Evolutionary conservation across 2,329 filamentous ascomycete species (phyloP).

Genomic region (Penicillium sp.): DNA sequence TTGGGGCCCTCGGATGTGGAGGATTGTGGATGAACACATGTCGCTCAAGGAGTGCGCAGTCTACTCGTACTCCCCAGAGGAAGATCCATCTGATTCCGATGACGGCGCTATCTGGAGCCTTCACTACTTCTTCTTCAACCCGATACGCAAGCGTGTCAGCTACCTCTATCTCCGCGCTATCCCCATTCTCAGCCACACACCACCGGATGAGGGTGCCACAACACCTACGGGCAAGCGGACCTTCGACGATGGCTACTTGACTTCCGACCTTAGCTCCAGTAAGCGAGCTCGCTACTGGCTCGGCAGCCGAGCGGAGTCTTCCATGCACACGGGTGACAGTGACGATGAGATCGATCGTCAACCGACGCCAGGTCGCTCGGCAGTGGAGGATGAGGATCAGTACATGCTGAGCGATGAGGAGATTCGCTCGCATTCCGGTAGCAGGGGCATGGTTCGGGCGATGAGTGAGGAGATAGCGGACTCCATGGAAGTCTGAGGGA

Average conservation of each 20-base stretch:
- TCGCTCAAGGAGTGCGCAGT: conserved; percentile 80
- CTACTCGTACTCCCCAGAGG: conserved; percentile 84
- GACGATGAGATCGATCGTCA: conserved; percentile 44
- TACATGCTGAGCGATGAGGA: conserved; percentile 49
- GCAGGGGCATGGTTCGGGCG: conserved; percentile 48
- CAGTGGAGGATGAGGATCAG: conserved; percentile 43
- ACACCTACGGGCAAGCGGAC: conserved; percentile 47
- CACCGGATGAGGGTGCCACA: conserved; percentile 51
- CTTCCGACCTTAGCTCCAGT: conserved; percentile 58
- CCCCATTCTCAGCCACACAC: conserved; percentile 64
- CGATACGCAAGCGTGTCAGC: conserved; percentile 82
- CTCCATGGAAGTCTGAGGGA: conserved; percentile 51
- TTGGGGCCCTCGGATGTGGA: conserved; percentile 92
- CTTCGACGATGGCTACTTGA: conserved; percentile 50
- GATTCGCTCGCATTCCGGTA: conserved; percentile 35
- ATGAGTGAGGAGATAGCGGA: conserved; percentile 56
- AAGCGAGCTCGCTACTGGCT: conserved; percentile 91
- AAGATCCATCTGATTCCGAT: conserved; percentile 89
- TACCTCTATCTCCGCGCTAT: conserved; percentile 93
- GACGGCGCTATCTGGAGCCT: conserved; percentile 92
- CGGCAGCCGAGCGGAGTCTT: conserved; percentile 58
- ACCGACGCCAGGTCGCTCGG: conserved; percentile 23
- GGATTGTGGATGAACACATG: conserved; percentile 92
- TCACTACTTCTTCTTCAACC: conserved; percentile 98
- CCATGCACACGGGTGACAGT: conserved; percentile 42